Conservation (phyloP, 2,329 filamentous ascomycete species). For the Bipolaris bicolor region DNA sequence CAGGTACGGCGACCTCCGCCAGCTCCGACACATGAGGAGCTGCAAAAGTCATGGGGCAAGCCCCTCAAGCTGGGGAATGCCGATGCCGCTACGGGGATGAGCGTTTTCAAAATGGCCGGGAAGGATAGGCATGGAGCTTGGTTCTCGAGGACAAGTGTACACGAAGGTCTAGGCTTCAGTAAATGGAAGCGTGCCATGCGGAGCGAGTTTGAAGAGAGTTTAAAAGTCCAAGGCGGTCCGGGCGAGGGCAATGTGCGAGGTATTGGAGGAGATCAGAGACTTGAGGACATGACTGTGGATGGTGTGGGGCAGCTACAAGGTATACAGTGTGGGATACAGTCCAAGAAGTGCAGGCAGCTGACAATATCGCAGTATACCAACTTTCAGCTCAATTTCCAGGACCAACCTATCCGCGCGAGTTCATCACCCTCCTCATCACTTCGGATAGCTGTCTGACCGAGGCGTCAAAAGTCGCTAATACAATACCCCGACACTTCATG, state of each 20-base stretch:
- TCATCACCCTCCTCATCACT: conserved; percentile 78
- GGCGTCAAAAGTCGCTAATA: conserved; percentile 50
- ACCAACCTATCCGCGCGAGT: conserved; percentile 85
- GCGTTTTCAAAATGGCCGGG: conserved; percentile 77
- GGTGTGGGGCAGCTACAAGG: conserved; percentile 69
- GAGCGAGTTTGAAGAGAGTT: conserved; percentile 78
- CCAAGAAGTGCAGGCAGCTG: background rate
- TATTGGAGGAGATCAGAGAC: conserved; percentile 77
- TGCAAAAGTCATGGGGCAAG: conserved; percentile 87
- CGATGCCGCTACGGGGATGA: conserved; percentile 77
- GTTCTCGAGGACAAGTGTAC: conserved; percentile 86
- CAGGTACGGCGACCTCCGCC: conserved; percentile 57
- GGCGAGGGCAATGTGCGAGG: conserved; percentile 80
- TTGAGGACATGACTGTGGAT: conserved; percentile 68
- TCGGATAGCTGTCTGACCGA: conserved; percentile 61
- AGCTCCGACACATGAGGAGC: conserved; percentile 59
- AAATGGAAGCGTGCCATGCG: conserved; percentile 79
- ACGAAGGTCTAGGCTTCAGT: conserved; percentile 76
- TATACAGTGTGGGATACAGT: conserved; percentile 55
- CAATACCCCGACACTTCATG: conserved; percentile 73
- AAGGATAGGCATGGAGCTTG: conserved; percentile 85
- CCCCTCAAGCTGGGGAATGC: conserved; percentile 73
- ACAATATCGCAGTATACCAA: conserved; percentile 69
- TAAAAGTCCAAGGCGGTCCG: conserved; percentile 72
- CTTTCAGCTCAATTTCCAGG: conserved; percentile 89